Evolutionary conservation across 345 rosid genomes (phyloP).

Genomic region (Sapria himalayana): DNA sequence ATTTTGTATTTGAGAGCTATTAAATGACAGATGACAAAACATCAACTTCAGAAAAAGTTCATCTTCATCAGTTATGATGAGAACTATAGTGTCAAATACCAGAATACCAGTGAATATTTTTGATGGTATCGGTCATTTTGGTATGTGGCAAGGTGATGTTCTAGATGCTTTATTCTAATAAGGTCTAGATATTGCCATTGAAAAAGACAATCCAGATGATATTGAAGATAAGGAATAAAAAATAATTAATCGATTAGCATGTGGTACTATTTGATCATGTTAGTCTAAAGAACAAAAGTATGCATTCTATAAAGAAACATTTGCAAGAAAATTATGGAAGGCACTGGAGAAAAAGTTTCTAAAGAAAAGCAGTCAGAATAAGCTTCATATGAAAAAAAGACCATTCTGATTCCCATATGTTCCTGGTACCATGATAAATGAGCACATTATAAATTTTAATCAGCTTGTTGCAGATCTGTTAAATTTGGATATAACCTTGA

Average conservation of each 20-base stretch:
- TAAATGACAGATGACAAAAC: background rate
- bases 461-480: background rate
- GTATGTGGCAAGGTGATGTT: constrained; percentile 3
- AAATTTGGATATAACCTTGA: background rate
- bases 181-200: constrained; percentile 2
- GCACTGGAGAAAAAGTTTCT: background rate
- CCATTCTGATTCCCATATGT: background rate
- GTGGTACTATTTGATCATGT: background rate
- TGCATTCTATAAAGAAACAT: background rate
- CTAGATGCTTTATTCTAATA: background rate
- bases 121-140: background rate
- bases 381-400: constrained; percentile 1
- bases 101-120: background rate
- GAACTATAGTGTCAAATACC: background rate
- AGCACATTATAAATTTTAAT: background rate
- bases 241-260: background rate
- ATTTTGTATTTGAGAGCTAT: background rate
- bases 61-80: background rate
- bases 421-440: background rate
- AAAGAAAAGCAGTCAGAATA: constrained; percentile 1
- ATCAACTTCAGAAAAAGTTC: background rate
- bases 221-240: background rate
- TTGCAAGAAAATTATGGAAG: background rate
- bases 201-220: background rate
- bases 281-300: background rate